Base-by-base conservation (phyloP, 371 early-diverging fungal genomes). In the Rhizopus sp. region DNA sequence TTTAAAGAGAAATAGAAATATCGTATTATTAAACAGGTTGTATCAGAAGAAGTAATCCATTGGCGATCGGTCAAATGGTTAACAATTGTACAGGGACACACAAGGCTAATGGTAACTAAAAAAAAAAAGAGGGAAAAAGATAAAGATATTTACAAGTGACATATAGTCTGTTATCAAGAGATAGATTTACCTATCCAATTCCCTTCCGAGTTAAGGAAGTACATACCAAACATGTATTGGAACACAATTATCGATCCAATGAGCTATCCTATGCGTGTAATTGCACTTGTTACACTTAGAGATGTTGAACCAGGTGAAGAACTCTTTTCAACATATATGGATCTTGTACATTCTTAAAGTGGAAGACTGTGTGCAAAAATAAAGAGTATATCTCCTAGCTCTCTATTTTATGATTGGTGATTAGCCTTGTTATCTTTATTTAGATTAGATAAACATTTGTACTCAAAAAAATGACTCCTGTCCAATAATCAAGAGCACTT, bases 41-140 rank as follows among this genome's bases (percentile, higher is more conserved):
- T 7, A 17, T 55, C 32, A 80, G 73, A 15, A 84, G 23, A 23
- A 23, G 2, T 23, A 23, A 82, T 42, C 82, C 84, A 5, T 47
- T 84, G 7, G 80, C 81, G 3, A 60, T 82, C n/a, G 84, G 84
- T 4, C 84, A 84, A 37, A 69, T 72, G 49, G 78, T 84, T 31
- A 84, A 84, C 51, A 82, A 84, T 39, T 75, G 75, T 4, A 79
- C 75, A 12, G 6, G 29, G 0, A 23, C 33, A 23, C 55, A 59
- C 42, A 59, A 56, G n/a, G 63, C 81, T 6, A 84, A 84, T 56
- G 80, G 80, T 80, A 71, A 48, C 13, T n/a, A 7, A 12, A 12
- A 1, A 15, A 5, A 34, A 7, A 7, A n/a, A 7, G 37, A 3
- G 5, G 2, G 23, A 23, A 23, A 23, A 23, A 23, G 0, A 23